Conservation (phyloP, 176 grass and related monocot genomes). For the Zea luxurians region DNA sequence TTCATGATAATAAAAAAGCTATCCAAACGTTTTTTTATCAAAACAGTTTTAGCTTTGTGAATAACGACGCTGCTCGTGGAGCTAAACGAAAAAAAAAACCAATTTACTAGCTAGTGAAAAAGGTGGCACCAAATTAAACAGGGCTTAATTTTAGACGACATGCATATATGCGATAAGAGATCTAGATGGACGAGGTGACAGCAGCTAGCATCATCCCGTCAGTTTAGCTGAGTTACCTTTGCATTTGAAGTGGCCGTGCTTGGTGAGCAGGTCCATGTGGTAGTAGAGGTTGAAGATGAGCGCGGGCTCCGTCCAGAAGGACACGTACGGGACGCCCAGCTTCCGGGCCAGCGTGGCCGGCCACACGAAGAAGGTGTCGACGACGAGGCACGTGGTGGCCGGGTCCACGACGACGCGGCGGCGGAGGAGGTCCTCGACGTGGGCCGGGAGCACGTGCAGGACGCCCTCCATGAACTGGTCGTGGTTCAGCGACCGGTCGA, state of each 20-base stretch:
- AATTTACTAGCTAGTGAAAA: no score
- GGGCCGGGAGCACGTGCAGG: slow-evolving; percentile 56
- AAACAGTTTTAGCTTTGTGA: no score
- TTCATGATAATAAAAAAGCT: no score
- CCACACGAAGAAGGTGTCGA: slow-evolving; percentile 73
- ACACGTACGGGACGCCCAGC: slow-evolving; percentile 53
- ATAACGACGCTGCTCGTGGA: no score
- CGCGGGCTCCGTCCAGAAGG: slow-evolving; percentile 75
- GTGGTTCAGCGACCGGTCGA: slow-evolving; percentile 54
- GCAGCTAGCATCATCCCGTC: neutral
- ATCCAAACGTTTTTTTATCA: no score
- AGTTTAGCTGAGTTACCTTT: slow-evolving; percentile 31
- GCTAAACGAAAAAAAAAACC: no score
- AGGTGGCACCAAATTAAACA: no score
- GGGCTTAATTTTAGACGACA: no score
- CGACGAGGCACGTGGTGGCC: slow-evolving; percentile 51
- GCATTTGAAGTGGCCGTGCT: slow-evolving; percentile 57
- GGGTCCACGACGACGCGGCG: slow-evolving; percentile 45
- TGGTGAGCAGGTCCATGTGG: slow-evolving; percentile 55
- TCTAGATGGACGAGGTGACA: neutral
- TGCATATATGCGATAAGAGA: neutral
- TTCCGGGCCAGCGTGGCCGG: slow-evolving; percentile 52
- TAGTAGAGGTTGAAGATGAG: slow-evolving; percentile 65
- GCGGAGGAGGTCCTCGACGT: slow-evolving; percentile 68
- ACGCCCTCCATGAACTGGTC: slow-evolving; percentile 61